Evolutionary conservation across 352 stramenopile species (phyloP), one percentile per base, ranked within the genome.

Genomic region (Globisporangium rhizosaccharum): DNA sequence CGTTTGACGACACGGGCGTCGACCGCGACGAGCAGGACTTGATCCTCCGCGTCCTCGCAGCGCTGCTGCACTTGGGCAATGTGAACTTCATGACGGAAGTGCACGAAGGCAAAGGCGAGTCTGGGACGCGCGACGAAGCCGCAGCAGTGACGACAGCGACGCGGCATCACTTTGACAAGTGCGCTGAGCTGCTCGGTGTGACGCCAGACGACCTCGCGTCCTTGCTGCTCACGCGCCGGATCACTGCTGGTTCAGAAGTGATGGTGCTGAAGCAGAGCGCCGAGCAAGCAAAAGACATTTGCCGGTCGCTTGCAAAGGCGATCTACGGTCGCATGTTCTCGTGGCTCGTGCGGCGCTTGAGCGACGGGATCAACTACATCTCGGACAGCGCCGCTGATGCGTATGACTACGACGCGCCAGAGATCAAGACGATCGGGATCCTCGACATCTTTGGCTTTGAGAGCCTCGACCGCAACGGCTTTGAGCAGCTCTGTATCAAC

Each of bases 241-340:
- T 99, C 56, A 95, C 96, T 51, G 96, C 96, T 10, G 74, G 92
- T 2, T 85, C 90, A 36, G 96, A 98, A 55, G 68, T 87, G 26
- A 82, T 98, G 62, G 85, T 87, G 23, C 71, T 96, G 14, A 78
- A 88, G 50, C 71, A 87, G 52, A 90, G 71, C 36, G 66, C 76
- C 0, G 77, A 76, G 17, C 85, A 93, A 57, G 80, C 71, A 52
- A 90, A 87, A 33, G 96, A 98, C 57, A 93, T 93, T 9, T 87
- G 88, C 33, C 87, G 97, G 58, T 97, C 96, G 0, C 75, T 99
- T 1, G 92, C 96, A 14, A 99, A 99, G 67, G 87, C 94, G 12
- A 94, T 98, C 11, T 99, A 99, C 65, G 91, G 88, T 8, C 85
- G 89, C 2, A 73, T 99, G 1, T 99, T 99, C 72, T 85, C 90